These are phyloP conservation scores for Scheffersomyces insectosa DNA, from an alignment of 1,139 yeast species.

Conservation along the genomic window DNA sequence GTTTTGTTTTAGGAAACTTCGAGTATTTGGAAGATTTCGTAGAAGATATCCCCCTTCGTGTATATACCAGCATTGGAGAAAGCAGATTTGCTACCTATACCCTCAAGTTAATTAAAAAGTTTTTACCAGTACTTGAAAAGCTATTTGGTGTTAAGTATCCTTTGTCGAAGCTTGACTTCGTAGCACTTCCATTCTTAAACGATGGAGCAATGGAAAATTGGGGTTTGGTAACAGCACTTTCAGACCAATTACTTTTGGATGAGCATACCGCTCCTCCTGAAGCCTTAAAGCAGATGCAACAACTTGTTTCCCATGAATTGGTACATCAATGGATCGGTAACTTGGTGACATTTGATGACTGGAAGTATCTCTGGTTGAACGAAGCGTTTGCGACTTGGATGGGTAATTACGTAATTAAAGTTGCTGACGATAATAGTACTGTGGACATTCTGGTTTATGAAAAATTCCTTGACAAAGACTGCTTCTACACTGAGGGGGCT, in stretches of 20 bases:
- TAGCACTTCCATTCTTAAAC: constrained; percentile 65
- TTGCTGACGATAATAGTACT: constrained; percentile 26
- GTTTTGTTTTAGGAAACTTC: constrained; percentile 66
- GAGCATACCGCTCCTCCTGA: constrained; percentile 20
- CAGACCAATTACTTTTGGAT: constrained; percentile 48
- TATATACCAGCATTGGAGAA: constrained; percentile 60
- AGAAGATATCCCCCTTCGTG: constrained; percentile 40
- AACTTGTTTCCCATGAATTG: constrained; percentile 66
- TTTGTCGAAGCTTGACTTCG: constrained; percentile 60
- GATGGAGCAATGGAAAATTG: constrained; percentile 84
- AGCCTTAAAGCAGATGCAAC: constrained; percentile 37
- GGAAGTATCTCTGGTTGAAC: constrained; percentile 70
- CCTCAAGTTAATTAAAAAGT: constrained; percentile 42
- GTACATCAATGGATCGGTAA: constrained; percentile 82
- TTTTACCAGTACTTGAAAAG: constrained; percentile 46
- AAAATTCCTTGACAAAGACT: constrained; percentile 42
- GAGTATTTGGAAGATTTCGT: constrained; percentile 45
- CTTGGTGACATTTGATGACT: constrained; percentile 61
- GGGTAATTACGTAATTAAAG: constrained; percentile 45
- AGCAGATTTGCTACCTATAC: constrained; percentile 45
- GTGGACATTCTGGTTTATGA: constrained; percentile 38
- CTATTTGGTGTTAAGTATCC: constrained; percentile 52
- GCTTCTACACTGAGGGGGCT: constrained; percentile 25
- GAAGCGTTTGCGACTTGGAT: constrained; percentile 76
- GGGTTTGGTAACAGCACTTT: constrained; percentile 63